These are phyloP conservation scores for Kentomonas sorsogonicus DNA, from an alignment of 208 protist genomes.

Conservation along the genomic window DNA sequence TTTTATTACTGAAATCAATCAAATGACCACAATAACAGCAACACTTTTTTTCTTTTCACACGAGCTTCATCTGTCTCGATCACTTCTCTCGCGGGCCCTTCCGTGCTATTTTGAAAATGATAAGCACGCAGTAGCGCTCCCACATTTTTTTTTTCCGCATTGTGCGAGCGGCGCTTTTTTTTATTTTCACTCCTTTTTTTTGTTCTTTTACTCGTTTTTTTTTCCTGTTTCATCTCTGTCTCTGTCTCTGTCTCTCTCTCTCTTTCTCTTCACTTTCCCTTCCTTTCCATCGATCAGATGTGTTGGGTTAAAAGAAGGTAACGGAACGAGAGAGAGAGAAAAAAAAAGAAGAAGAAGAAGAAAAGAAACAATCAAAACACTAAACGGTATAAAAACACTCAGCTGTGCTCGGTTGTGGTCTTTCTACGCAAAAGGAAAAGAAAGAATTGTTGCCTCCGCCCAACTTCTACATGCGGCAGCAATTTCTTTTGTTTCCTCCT, in stretches of 20 bases:
- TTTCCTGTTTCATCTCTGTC: background rate
- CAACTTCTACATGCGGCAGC: too few species aligned
- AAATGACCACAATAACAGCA: background rate
- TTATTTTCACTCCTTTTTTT: background rate
- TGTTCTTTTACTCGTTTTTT: background rate
- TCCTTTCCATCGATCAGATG: background rate
- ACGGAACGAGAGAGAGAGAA: background rate
- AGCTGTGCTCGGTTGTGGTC: background rate
- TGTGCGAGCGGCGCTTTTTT: background rate
- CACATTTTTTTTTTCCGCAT: conserved; percentile 2
- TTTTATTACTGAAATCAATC: too few species aligned
- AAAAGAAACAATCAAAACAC: background rate
- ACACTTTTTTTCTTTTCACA: conserved; percentile 1
- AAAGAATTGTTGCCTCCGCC: too few species aligned
- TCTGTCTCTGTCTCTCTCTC: background rate
- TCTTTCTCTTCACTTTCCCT: background rate
- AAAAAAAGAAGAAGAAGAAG: conserved; percentile 2
- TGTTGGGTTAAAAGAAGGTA: background rate
- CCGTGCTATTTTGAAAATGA: conserved; percentile 4
- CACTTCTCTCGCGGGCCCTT: too few species aligned
- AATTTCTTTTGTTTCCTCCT: too few species aligned
- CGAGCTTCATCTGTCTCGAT: background rate
- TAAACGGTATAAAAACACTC: background rate
- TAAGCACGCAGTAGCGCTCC: background rate
- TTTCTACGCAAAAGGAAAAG: background rate